These are phyloP conservation scores for Sarocladium brachiariae DNA, from an alignment of 2,329 filamentous ascomycete genomes.

Conservation along the genomic window DNA sequence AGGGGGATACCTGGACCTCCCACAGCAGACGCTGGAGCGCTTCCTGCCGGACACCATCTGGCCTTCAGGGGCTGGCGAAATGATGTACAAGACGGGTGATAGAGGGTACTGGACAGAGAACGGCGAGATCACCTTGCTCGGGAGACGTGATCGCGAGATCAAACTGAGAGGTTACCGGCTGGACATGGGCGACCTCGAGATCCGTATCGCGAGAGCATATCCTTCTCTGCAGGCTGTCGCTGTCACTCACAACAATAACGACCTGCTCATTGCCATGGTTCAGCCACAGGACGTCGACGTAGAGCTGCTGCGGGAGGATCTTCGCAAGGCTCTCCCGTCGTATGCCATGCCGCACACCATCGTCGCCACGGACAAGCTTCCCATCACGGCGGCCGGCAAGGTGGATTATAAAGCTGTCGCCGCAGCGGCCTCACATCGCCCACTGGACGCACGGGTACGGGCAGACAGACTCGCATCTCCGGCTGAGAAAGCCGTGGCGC, in stretches of 20 bases:
- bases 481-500: background rate
- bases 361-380: conserved; percentile 19
- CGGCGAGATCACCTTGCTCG: conserved; percentile 27
- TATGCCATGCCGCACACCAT: conserved; percentile 22
- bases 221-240: conserved; percentile 16
- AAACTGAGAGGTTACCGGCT: conserved; percentile 24
- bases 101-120: conserved; percentile 23
- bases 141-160: conserved; percentile 29
- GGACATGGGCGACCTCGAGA: conserved; percentile 17
- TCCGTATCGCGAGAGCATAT: conserved; percentile 16
- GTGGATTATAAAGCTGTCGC: conserved; percentile 24
- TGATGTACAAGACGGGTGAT: conserved; percentile 35
- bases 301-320: conserved; percentile 2
- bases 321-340: conserved; percentile 15
- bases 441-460: too few relatives aligned
- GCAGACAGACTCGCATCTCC: background rate
- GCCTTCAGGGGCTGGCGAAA: conserved; percentile 12
- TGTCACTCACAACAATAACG: conserved; percentile 17
- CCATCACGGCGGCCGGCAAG: conserved; percentile 24
- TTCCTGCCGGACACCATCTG: conserved; percentile 24
- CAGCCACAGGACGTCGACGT: conserved; percentile 13
- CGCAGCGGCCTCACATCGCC: too few relatives aligned
- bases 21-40: conserved; percentile 18
- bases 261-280: conserved; percentile 23
- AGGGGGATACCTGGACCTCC: conserved; percentile 29